Percentiles rank a stretch among this genome's conserved stretches.
These are phyloP conservation scores for Parathielavia hyrcaniae DNA, from an alignment of 495 filamentous ascomycete species.

Conservation along the genomic window DNA sequence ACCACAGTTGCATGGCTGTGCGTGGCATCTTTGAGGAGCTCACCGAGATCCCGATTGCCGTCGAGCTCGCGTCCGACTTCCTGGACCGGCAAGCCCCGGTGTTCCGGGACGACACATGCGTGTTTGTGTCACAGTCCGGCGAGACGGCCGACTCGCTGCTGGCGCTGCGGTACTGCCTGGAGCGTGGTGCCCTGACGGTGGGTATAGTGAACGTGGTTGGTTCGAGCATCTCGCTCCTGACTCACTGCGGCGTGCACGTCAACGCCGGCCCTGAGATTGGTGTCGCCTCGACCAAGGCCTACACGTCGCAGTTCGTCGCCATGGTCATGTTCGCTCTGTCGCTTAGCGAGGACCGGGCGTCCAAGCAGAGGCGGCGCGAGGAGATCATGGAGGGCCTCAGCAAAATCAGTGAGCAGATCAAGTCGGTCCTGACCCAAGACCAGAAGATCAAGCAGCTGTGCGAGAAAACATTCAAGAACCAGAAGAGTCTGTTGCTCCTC, in stretches of 20 bases:
- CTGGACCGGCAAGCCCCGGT: conserved; percentile 95
- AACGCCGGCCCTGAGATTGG: conserved; percentile 98
- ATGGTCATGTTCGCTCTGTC: conserved; percentile 99
- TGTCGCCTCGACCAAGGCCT: conserved; percentile 97
- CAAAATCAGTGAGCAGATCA: conserved; percentile 85
- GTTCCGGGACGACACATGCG: conserved; percentile 98
- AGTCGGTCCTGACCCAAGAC: conserved; percentile 80
- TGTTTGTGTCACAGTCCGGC: conserved; percentile 97
- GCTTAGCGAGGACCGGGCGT: conserved; percentile 89
- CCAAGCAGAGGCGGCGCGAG: conserved; percentile 85
- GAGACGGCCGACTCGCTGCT: conserved; percentile 98
- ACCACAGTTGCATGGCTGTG: conserved; percentile 98
- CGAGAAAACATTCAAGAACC: conserved; percentile 84
- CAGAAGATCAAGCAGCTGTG: conserved; percentile 90
- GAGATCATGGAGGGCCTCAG: conserved; percentile 93
- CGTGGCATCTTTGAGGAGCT: conserved; percentile 96
- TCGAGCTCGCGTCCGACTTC: conserved; percentile 97
- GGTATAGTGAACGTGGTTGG: conserved; percentile 98
- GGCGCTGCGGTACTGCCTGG: conserved; percentile 94
- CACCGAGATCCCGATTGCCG: conserved; percentile 94
- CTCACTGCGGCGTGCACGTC: conserved; percentile 99
- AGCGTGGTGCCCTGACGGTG: conserved; percentile 92
- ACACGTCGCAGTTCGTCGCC: conserved; percentile 97
- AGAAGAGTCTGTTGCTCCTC: conserved; percentile 89
- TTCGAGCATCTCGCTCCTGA: conserved; percentile 94